Conservation (phyloP, 352 stramenopile genomes). For the Globisporangium sylvaticum region DNA sequence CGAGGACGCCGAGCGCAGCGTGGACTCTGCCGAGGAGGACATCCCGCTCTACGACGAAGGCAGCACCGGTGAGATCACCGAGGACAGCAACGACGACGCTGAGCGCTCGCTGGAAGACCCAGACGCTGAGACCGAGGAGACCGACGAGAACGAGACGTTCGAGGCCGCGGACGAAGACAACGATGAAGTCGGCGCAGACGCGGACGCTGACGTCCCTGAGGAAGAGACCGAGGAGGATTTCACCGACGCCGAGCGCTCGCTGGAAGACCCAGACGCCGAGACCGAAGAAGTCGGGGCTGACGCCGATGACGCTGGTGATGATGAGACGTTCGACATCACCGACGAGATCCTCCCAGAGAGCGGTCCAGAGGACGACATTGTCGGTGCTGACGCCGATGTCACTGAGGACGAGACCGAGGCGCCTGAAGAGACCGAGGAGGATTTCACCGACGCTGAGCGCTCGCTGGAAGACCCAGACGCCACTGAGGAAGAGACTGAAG, state of each 20-base stretch:
- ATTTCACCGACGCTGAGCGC: background rate
- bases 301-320: no score
- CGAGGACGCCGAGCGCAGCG: background rate
- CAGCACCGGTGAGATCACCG: no score
- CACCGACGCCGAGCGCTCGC: no score
- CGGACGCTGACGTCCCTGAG: background rate
- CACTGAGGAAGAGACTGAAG: background rate
- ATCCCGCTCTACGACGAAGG: background rate
- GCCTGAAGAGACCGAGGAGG: no score
- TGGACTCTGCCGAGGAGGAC: background rate
- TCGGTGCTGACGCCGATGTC: no score
- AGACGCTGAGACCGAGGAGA: no score
- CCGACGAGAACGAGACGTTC: no score
- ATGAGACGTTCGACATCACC: background rate
- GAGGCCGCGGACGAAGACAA: no score
- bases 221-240: background rate
- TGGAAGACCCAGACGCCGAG: background rate
- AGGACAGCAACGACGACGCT: background rate
- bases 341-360: background rate
- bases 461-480: background rate
- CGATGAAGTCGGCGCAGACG: no score
- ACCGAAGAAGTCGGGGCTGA: background rate
- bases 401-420: no score
- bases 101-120: no score
- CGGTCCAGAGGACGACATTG: background rate